These are phyloP conservation scores for Eucalyptus cloeziana DNA, from an alignment of 345 rosid species.

Conservation along the genomic window DNA sequence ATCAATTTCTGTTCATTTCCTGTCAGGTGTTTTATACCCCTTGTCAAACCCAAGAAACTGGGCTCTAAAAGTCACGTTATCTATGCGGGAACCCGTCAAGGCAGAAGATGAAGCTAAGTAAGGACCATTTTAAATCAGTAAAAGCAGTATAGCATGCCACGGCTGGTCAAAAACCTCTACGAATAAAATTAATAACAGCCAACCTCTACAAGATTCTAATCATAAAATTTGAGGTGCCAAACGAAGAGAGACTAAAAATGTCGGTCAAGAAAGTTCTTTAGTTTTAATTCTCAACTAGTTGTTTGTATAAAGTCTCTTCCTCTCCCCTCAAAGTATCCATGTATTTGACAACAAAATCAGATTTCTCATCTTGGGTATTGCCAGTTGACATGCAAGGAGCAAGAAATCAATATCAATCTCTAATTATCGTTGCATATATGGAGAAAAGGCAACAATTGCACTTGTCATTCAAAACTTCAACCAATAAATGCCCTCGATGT, in stretches of 20 bases:
- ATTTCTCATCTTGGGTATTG: neutral
- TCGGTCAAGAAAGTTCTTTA: neutral
- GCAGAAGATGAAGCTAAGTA: neutral
- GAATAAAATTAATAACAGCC: neutral
- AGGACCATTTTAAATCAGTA: neutral
- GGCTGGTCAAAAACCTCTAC: neutral
- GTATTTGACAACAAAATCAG: neutral
- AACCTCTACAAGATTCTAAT: neutral
- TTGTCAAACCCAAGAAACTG: slow-evolving; percentile 24
- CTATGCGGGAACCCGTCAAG: neutral
- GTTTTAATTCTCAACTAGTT: neutral
- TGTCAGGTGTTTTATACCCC: slow-evolving; percentile 29
- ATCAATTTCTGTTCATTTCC: slow-evolving; percentile 52
- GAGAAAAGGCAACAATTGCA: neutral
- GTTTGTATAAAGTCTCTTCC: neutral
- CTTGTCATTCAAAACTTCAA: neutral
- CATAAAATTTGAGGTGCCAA: neutral
- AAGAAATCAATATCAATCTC: neutral
- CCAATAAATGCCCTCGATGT: neutral
- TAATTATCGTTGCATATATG: neutral
- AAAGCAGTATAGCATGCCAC: neutral
- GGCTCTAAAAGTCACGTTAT: neutral
- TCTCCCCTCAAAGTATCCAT: neutral
- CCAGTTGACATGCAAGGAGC: neutral
- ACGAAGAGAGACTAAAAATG: neutral